phyloP scores from a whole-genome alignment of 2,329 filamentous ascomycete species.

The Phoma sp. region DNA sequence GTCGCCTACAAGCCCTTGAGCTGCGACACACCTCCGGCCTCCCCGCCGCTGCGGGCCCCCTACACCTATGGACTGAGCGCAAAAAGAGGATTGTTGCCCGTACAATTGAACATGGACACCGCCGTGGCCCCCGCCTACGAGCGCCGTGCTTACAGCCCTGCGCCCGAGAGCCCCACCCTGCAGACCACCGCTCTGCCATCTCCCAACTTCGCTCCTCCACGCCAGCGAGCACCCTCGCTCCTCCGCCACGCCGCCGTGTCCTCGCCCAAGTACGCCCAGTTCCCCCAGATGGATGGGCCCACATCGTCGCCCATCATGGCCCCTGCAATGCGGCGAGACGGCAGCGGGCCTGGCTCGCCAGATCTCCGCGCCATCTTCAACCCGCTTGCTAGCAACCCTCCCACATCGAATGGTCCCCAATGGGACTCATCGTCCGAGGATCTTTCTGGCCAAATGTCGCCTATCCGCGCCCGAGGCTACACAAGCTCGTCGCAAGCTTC shows the following conservation, averaged over 20 bases:
- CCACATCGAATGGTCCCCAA: conserved; percentile 30
- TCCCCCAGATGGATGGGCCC: conserved; percentile 26
- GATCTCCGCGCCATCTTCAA: conserved; percentile 44
- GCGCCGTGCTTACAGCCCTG: conserved; percentile 36
- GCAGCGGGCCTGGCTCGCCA: conserved; percentile 34
- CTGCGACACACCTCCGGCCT: conserved; percentile 43
- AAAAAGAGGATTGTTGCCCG: conserved; percentile 25
- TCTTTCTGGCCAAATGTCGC: conserved; percentile 14
- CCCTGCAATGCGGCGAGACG: conserved; percentile 32
- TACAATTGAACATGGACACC: conserved; percentile 40
- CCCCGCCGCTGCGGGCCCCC: conserved; percentile 34
- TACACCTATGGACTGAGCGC: conserved; percentile 17
- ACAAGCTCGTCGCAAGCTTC: conserved; percentile 41
- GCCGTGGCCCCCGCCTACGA: conserved; percentile 32
- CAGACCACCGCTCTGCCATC: conserved; percentile 42
- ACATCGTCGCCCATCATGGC: conserved; percentile 36
- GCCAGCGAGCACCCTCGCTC: conserved; percentile 50
- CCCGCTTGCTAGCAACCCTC: conserved; percentile 44
- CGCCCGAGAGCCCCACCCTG: conserved; percentile 40
- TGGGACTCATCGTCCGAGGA: conserved; percentile 38
- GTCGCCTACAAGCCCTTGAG: conserved; percentile 30
- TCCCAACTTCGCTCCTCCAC: conserved; percentile 49
- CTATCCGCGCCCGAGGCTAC: conserved; percentile 39
- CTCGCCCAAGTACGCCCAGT: conserved; percentile 35
- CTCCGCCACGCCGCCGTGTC: conserved; percentile 44